Base-by-base conservation (phyloP, 306 rosid genomes). In the Gastrolobium bilobum region DNA sequence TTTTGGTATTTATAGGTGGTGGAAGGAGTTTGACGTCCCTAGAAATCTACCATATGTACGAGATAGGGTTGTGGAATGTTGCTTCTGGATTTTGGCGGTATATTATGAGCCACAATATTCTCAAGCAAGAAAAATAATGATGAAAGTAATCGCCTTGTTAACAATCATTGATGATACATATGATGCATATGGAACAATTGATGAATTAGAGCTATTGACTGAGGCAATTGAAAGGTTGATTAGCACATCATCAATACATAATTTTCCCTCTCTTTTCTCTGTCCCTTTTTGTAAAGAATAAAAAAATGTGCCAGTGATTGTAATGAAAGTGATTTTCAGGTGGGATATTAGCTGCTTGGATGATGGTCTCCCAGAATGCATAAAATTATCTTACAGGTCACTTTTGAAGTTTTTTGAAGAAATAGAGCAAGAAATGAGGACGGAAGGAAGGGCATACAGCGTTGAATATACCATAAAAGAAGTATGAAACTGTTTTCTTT, bases 21-120 rank as follows among this genome's bases (percentile, higher is more conserved):
- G 86, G 77, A 73, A 72, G 10, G 69, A 66, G 42, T 39, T 83
- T 37, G 83, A 83, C 9, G 26, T 83, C 2, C n/a, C 76, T 1
- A 38, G 6, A 13, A 78, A 72, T 9, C 54, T 78, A 4, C 57
- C 86, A 1, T 83, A 6, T 63, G 80, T 11, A 2, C n/a, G 76
- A 31, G 76, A 83, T 56, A 64, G 86, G 43, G 7, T 64, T 40
- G 76, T 65, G 30, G 83, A 78, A 65, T 39, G 58, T 10, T 80
- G 48, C 35, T 52, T 52, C 44, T 80, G 79, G 84, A 10, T 30
- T 7, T 14, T 80, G 39, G 5, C 3, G 0, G 60, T 48, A 10
- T 79, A 71, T 10, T 79, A 11, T 63, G 79, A 80, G 56, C 84
- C 74, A 0, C 51, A 64, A 43, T 73, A 63, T 52, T 72, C 74